phyloP scores from a whole-genome alignment of 345 rosid genomes.

The Hirschfeldia incana region DNA sequence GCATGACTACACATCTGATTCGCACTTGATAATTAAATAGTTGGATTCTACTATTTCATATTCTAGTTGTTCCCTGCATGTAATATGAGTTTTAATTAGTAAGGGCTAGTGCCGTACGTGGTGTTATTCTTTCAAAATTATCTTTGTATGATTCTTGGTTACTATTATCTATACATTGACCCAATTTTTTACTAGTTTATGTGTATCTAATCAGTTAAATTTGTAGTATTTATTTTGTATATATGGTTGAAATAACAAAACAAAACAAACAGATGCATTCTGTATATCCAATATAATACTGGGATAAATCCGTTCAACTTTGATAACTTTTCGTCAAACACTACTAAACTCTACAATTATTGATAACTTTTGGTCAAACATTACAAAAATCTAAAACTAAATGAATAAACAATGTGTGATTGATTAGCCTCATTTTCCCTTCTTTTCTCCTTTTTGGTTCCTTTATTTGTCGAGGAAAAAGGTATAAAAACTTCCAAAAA shows the following conservation, averaged over 20 bases:
- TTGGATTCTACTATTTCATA: slow-evolving; percentile 5
- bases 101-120: background rate
- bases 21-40: background rate
- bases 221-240: background rate
- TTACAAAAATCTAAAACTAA: slow-evolving; percentile 2
- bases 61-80: background rate
- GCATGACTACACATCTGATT: slow-evolving; percentile 28
- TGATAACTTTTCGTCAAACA: slow-evolving; percentile 23
- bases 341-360: slow-evolving; percentile 11
- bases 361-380: slow-evolving; percentile 38
- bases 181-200: background rate
- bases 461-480: background rate
- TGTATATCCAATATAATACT: background rate
- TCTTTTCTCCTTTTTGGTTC: slow-evolving; percentile 2
- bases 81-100: background rate
- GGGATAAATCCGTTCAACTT: slow-evolving; percentile 1
- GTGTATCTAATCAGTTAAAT: background rate
- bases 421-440: slow-evolving; percentile 5
- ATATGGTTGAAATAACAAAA: background rate
- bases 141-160: background rate
- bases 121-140: background rate
- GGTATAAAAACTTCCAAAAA: background rate
- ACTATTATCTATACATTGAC: background rate
- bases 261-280: background rate
- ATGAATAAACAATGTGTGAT: slow-evolving; percentile 16